These are phyloP conservation scores for Calycina herbarum DNA, from an alignment of 2,329 filamentous ascomycete genomes.

Conservation along the genomic window DNA sequence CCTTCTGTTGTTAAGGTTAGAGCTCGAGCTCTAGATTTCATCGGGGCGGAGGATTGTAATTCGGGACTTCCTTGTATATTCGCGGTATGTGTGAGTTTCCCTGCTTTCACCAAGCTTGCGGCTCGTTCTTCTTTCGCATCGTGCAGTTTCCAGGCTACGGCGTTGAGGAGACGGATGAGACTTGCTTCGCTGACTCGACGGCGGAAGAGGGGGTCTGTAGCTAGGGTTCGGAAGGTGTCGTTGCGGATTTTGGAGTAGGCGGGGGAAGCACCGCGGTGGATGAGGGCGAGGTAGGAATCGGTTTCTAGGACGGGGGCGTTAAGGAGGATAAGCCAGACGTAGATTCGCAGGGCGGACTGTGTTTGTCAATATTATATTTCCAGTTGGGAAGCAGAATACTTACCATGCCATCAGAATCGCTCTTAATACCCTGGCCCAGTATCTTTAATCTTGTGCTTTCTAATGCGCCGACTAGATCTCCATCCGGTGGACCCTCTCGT, in stretches of 20 bases:
- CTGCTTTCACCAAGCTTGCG: conserved; percentile 19
- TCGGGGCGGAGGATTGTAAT: conserved; percentile 28
- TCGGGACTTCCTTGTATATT: conserved; percentile 35
- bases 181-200: conserved; percentile 93
- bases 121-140: conserved; percentile 61
- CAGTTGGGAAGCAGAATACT: conserved; percentile 29
- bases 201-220: conserved; percentile 95
- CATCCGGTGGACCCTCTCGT: conserved; percentile 75
- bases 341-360: conserved; percentile 88
- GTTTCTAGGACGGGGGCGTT: conserved; percentile 83
- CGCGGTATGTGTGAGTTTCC: conserved; percentile 27
- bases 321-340: conserved; percentile 93
- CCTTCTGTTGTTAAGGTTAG: conserved; percentile 63
- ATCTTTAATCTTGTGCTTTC: conserved; percentile 73
- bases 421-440: conserved; percentile 72
- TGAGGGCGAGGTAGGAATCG: conserved; percentile 83
- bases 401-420: conserved; percentile 80
- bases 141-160: conserved; percentile 89
- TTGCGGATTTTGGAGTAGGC: conserved; percentile 98
- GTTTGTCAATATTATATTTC: conserved; percentile 20
- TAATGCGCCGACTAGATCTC: conserved; percentile 65
- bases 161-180: conserved; percentile 90
- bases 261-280: conserved; percentile 90
- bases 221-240: conserved; percentile 94
- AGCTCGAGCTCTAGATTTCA: conserved; percentile 51